A percentile compares a stretch with the other conserved stretches of the same genome.
These are phyloP conservation scores for Aureobasidium sp. DNA, from an alignment of 2,329 filamentous ascomycete species.

Conservation along the genomic window DNA sequence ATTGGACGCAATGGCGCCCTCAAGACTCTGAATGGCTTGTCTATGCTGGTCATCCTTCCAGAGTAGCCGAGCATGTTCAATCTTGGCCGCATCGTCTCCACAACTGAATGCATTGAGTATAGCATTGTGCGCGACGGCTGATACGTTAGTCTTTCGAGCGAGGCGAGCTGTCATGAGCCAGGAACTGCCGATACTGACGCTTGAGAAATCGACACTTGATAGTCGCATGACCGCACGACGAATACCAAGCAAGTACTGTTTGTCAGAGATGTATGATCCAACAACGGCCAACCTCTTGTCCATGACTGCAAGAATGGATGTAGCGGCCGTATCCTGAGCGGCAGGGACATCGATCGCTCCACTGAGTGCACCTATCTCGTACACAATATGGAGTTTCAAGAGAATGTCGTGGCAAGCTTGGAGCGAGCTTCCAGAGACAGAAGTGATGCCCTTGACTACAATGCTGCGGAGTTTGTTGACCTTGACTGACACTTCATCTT, in stretches of 20 bases:
- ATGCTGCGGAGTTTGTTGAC: slow-evolving; percentile 60
- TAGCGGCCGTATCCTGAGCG: slow-evolving; percentile 10
- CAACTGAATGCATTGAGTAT: slow-evolving; percentile 81
- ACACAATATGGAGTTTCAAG: slow-evolving; percentile 76
- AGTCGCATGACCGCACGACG: slow-evolving; percentile 82
- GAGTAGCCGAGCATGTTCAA: slow-evolving; percentile 85
- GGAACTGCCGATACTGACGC: slow-evolving; percentile 67
- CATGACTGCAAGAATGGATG: slow-evolving; percentile 33
- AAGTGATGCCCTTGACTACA: slow-evolving; percentile 66
- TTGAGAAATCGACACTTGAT: slow-evolving; percentile 46
- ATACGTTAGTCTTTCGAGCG: slow-evolving; percentile 75
- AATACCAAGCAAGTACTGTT: slow-evolving; percentile 84
- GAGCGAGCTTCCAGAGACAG: slow-evolving; percentile 69
- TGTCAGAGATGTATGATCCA: slow-evolving; percentile 82
- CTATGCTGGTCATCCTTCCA: slow-evolving; percentile 92
- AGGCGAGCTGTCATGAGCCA: slow-evolving; percentile 83
- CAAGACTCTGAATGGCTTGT: slow-evolving; percentile 86
- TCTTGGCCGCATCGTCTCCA: slow-evolving; percentile 77
- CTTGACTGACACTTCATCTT: slow-evolving; percentile 45
- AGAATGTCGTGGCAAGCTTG: slow-evolving; percentile 78
- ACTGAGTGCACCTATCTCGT: slow-evolving; percentile 75
- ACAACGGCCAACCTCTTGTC: slow-evolving; percentile 77
- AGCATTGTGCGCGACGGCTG: slow-evolving; percentile 85
- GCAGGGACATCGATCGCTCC: slow-evolving; percentile 23
- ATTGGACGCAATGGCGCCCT: slow-evolving; percentile 74